phyloP scores from a whole-genome alignment of 2,329 filamentous ascomycete species.

The Paracorniculantispora psalliotae region DNA sequence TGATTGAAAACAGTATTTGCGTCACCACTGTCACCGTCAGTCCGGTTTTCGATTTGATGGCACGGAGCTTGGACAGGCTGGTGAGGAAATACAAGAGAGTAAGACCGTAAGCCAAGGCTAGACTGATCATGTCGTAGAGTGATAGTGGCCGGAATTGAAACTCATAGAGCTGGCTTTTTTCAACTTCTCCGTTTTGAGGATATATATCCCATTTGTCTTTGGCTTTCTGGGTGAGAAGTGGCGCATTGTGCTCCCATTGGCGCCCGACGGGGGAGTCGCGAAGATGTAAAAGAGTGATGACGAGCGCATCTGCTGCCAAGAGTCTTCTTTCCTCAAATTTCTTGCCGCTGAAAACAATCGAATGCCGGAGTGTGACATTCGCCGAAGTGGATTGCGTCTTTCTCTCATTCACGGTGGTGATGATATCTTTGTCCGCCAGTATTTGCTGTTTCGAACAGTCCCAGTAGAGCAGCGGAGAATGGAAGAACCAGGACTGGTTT shows the following conservation, averaged over 20 bases:
- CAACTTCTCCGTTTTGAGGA: constrained; percentile 50
- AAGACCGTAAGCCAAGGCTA: constrained; percentile 61
- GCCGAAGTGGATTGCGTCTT: constrained; percentile 59
- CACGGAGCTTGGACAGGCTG: constrained; percentile 63
- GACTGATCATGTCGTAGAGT: constrained; percentile 55
- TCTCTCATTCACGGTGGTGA: constrained; percentile 63
- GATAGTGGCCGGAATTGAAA: constrained; percentile 76
- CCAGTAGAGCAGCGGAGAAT: constrained; percentile 82
- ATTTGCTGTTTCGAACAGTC: constrained; percentile 58
- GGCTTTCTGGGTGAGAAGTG: constrained; percentile 44
- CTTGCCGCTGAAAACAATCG: constrained; percentile 80
- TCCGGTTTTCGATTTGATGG: constrained; percentile 70
- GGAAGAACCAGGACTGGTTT: constrained; percentile 68
- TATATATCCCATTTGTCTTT: constrained; percentile 60
- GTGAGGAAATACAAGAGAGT: constrained; percentile 61
- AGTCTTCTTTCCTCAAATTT: constrained; percentile 63
- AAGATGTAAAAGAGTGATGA: constrained; percentile 70
- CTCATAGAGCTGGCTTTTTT: constrained; percentile 62
- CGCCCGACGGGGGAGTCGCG: constrained; percentile 58
- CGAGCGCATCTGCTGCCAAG: constrained; percentile 69
- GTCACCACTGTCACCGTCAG: constrained; percentile 65
- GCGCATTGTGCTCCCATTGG: constrained; percentile 59
- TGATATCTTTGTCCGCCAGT: constrained; percentile 54
- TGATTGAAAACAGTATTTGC: constrained; percentile 67
- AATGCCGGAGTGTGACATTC: constrained; percentile 70